Evolutionary conservation across 345 rosid species (phyloP), one percentile per base, ranked within the genome.

Genomic region (Brassica rapa): DNA sequence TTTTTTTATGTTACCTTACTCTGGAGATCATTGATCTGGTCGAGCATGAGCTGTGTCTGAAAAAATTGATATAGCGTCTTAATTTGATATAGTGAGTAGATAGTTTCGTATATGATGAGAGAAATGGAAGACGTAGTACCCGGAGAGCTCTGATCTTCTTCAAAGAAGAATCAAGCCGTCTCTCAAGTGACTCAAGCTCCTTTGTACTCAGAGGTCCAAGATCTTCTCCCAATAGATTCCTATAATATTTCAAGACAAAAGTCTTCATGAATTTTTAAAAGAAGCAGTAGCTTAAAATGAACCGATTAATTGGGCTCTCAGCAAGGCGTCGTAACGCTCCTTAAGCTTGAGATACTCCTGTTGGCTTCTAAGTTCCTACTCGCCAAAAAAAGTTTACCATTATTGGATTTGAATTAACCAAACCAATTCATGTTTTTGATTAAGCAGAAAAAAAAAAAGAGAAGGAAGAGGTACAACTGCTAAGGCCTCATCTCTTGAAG

Each of bases 281-380:
- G 29, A 7, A 59, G 39, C 4, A 25, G 29, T 9, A 71, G n/a
- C 11, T 30, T 10, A 8, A 14, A 4, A 41, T 19, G 21, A 37
- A 25, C 29, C 29, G 14, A 9, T 51, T 25, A 16, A 25, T 82
- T 94, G 98, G 59, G 94, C 83, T 85, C 93, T 83, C 73, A 89
- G 97, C 19, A 92, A 87, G 57, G 91, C 88, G 73, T 94, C 97
- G 60, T 88, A 92, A 33, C 97, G 90, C 23, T 91, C 94, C 86
- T 94, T 94, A 66, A 94, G 93, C 89, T 90, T 94, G 82, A 94
- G 87, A 74, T 94, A 94, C 67, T 94, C 98, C 70, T 90, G 96
- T 76, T 89, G 94, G 70, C 94, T 92, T 79, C 92, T 94, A 72
- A 92, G 79, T 85, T 94, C 97, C 93, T 94, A 66, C 27, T 24